Evolutionary conservation across 2,329 filamentous ascomycete species (phyloP).

Genomic region (Alternaria metachromatica): DNA sequence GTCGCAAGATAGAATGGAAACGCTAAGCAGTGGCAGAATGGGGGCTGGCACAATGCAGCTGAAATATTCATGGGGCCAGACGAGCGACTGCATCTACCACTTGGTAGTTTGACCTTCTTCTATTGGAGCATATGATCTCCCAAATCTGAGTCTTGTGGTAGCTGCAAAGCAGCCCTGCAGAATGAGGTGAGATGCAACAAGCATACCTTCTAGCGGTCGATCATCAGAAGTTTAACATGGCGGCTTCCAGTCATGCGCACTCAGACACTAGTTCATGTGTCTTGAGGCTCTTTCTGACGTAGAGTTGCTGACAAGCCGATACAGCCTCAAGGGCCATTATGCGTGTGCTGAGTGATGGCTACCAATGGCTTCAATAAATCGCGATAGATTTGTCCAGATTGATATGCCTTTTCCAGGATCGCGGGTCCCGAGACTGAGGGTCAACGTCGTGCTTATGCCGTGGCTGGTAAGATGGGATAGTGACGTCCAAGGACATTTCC

Average conservation of each 20-base stretch:
- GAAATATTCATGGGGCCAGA: not conserved
- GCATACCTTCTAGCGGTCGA: constrained; percentile 28
- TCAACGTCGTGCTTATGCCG: not conserved
- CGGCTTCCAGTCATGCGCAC: constrained; percentile 11
- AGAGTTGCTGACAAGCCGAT: constrained; percentile 9
- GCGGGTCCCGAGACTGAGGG: not conserved
- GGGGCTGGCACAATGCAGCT: constrained; percentile 52
- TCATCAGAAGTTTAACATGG: constrained; percentile 26
- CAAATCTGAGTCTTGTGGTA: not conserved
- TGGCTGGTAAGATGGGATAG: constrained; percentile 1
- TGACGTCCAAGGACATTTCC: constrained; percentile 1
- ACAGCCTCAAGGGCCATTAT: constrained; percentile 16
- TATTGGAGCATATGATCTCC: not conserved
- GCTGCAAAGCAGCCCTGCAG: not conserved
- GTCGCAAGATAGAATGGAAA: constrained; percentile 63
- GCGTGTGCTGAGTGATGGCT: not conserved
- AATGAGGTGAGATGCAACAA: constrained; percentile 22
- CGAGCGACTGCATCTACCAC: not conserved
- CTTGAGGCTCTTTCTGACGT: constrained; percentile 10
- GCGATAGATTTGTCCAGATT: not conserved
- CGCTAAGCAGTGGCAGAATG: constrained; percentile 96
- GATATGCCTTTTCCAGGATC: not conserved
- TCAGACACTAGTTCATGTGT: not conserved
- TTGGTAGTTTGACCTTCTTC: not conserved
- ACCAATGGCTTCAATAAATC: not conserved